Evolutionary conservation across 1,139 yeast genomes (phyloP).

Genomic region (Suhomyces yuchorum): DNA sequence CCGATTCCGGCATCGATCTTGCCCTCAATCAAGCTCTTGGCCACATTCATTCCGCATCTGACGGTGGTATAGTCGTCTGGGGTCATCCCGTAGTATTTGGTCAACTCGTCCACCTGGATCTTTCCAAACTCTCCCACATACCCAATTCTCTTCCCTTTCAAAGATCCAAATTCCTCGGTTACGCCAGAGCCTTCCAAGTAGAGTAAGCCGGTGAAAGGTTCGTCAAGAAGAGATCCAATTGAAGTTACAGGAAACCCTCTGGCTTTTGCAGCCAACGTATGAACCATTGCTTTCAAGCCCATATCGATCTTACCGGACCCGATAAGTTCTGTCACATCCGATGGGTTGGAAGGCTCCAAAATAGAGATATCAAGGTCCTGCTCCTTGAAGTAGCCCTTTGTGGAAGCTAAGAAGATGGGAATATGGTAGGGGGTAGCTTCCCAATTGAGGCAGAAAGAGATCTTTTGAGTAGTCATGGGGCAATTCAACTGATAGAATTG

Average conservation of each 20-base stretch:
- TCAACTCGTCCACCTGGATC: constrained; percentile 58
- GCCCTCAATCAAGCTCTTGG: constrained; percentile 56
- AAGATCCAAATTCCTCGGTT: constrained; percentile 51
- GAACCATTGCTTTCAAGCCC: constrained; percentile 65
- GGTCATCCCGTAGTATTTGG: constrained; percentile 56
- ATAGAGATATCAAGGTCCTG: constrained; percentile 55
- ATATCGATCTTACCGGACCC: constrained; percentile 60
- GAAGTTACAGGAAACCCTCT: constrained; percentile 61
- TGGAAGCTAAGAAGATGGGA: constrained; percentile 53
- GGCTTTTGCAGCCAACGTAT: constrained; percentile 61
- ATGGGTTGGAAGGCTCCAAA: constrained; percentile 59
- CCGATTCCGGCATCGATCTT: constrained; percentile 61
- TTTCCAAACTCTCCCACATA: constrained; percentile 64
- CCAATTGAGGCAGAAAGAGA: constrained; percentile 59
- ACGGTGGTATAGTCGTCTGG: constrained; percentile 61
- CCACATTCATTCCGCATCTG: constrained; percentile 63
- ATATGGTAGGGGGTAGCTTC: constrained; percentile 60
- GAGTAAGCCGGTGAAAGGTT: constrained; percentile 59
- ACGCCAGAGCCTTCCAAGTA: constrained; percentile 55
- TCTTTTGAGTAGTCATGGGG: constrained; percentile 46
- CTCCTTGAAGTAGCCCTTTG: constrained; percentile 53
- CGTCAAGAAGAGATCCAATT: constrained; percentile 56
- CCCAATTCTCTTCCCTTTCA: constrained; percentile 57
- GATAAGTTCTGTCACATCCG: constrained; percentile 59
- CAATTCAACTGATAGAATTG: too few relatives aligned